Percentiles rank a stretch among this genome's conserved stretches.
These are phyloP conservation scores for Cutaneotrichosporon daszewskae DNA, from an alignment of 1,284 basidiomycete species.

Conservation along the genomic window DNA sequence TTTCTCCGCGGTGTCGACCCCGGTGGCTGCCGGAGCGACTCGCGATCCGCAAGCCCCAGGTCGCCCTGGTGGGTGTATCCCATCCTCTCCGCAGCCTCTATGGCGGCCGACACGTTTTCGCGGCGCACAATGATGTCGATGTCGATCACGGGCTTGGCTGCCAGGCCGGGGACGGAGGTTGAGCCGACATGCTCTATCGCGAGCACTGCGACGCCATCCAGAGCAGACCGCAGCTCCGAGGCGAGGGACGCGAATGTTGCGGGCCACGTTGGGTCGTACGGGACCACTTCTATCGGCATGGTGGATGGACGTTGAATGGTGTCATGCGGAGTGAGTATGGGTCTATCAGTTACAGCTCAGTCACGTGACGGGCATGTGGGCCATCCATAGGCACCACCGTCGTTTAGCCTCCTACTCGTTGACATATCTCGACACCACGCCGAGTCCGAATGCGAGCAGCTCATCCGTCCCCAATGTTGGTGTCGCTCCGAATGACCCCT, in stretches of 20 bases:
- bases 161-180: constrained; percentile 20
- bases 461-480: too few species aligned
- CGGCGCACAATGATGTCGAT: constrained; percentile 21
- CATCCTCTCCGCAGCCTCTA: not conserved
- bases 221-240: too few species aligned
- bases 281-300: too few species aligned
- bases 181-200: constrained; percentile 23
- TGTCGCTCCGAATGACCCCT: too few species aligned
- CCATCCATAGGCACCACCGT: too few species aligned
- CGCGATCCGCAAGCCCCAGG: constrained; percentile 3
- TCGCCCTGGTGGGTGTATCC: constrained; percentile 7
- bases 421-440: too few species aligned
- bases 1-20: not conserved
- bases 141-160: constrained; percentile 23
- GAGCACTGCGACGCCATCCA: not conserved
- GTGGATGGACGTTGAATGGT: too few species aligned
- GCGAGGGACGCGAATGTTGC: constrained; percentile 6
- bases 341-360: too few species aligned
- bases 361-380: too few species aligned
- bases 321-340: too few species aligned
- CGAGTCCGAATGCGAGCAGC: too few species aligned
- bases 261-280: constrained; percentile 19
- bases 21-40: not conserved
- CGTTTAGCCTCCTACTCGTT: too few species aligned
- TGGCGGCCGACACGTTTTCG: constrained; percentile 3